Evolutionary conservation across 768 basidiomycete species (phyloP).

Genomic region (Sporobolomyces roseus): DNA sequence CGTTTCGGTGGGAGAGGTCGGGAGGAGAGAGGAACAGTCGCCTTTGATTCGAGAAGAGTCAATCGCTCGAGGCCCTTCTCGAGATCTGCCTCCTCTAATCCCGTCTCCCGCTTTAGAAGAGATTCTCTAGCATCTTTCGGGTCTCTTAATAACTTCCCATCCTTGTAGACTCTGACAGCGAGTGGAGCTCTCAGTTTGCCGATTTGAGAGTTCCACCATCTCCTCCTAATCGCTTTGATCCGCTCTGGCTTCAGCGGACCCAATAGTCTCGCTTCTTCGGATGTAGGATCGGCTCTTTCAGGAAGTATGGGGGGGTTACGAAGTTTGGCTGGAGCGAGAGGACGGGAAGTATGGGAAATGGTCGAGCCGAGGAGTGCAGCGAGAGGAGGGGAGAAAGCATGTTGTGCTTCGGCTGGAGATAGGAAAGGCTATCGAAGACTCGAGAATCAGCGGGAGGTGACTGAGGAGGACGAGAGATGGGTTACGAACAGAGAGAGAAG

Average conservation of each 20-base stretch:
- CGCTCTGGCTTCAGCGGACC: slow-evolving; percentile 29
- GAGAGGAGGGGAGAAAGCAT: slow-evolving; percentile 23
- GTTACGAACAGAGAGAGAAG: slow-evolving; percentile 19
- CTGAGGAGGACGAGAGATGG: neutral
- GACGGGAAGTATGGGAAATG: slow-evolving; percentile 17
- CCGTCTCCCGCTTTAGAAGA: neutral
- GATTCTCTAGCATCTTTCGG: neutral
- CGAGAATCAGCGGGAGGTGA: neutral
- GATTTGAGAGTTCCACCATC: slow-evolving; percentile 32
- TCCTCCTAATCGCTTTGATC: slow-evolving; percentile 8
- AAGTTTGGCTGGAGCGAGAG: slow-evolving; percentile 25
- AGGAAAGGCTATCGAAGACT: slow-evolving; percentile 3
- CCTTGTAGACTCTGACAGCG: neutral
- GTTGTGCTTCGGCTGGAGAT: neutral
- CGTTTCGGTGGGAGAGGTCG: slow-evolving; percentile 17
- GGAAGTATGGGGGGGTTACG: slow-evolving; percentile 29
- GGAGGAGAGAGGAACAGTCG: neutral
- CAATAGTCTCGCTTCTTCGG: slow-evolving; percentile 40
- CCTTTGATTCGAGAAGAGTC: neutral
- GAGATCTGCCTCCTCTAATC: neutral
- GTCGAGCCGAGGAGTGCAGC: slow-evolving; percentile 33
- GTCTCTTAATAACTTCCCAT: neutral
- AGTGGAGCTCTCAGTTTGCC: slow-evolving; percentile 32
- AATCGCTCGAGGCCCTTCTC: neutral
- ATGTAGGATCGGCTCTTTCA: slow-evolving; percentile 30